Base-by-base conservation (phyloP, 495 filamentous ascomycete genomes). In the Aspergillus diversus region DNA sequence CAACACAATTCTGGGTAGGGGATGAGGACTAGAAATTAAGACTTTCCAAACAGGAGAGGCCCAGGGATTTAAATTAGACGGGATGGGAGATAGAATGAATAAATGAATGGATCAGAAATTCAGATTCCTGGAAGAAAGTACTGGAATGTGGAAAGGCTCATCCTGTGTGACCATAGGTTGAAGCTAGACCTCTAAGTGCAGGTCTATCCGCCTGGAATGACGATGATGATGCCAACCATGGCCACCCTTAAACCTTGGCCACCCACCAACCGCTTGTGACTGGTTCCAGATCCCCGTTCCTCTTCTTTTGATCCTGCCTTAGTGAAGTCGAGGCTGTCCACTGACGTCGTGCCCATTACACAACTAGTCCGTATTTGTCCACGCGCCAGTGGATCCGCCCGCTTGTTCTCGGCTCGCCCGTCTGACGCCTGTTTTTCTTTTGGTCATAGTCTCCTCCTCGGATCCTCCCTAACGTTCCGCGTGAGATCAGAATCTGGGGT, bases 161-260 rank as follows among this genome's bases (percentile, higher is more conserved):
- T 8, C 9, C 3, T 46, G 21, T 59, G 47, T 59, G 15, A 51
- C 46, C 15, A 17, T 59, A 42, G 55, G 55, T 37, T 21, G 17
- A 42, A 57, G 61, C 46, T 42, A 64, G 67, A 73, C 70, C 73
- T 65, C 74, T 75, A 77, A 72, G 69, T 66, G 75, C 74, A 77
- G 73, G 74, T 75, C 66, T 77, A 78, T 63, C 68, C 71, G 66
- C 37, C 33, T 50, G 33, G n/a, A 37, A 34, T 39, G 33, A 35
- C 53, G 27, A 17, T 56, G 55, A 61, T 61, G 59, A 61, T 42
- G 59, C 27, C 31, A 39, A 43, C n/a, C 48, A 15, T 50, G 51
- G 43, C 32, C 58, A 27, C 5, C 33, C 11, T 21, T 34, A 5
- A 13, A 31, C 27, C 42, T 21, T 51, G 15, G 35, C 21, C 47